A percentile compares a stretch with the other conserved stretches of the same genome.
Conservation (phyloP, 1,284 basidiomycete species). For the Vanrija humicola region DNA sequence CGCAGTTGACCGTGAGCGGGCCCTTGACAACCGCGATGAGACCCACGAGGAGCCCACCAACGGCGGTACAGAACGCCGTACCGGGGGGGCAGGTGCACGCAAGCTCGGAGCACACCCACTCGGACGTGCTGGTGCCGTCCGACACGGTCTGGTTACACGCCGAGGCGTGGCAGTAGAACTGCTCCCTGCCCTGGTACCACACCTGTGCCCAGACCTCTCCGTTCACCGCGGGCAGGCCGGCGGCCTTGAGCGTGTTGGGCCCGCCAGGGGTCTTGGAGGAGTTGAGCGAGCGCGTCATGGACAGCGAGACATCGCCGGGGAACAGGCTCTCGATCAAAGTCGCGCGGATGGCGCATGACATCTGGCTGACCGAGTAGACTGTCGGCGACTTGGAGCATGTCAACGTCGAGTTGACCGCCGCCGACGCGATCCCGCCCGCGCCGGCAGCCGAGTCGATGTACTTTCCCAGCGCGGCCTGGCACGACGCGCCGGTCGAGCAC, state of each 20-base stretch:
- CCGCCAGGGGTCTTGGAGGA: conserved; percentile 60
- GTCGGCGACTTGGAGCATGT: conserved; percentile 27
- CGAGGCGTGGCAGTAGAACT: conserved; percentile 70
- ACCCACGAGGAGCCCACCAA: conserved; percentile 53
- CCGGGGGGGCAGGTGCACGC: conserved; percentile 66
- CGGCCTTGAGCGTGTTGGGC: conserved; percentile 4
- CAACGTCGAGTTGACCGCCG: conserved; percentile 23
- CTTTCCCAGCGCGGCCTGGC: not conserved
- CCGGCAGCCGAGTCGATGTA: not conserved
- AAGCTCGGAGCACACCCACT: conserved; percentile 67
- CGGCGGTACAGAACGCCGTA: conserved; percentile 69
- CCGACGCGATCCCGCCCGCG: not conserved
- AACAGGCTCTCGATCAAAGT: conserved; percentile 71
- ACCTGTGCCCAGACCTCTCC: conserved; percentile 67
- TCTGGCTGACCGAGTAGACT: conserved; percentile 27
- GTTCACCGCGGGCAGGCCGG: conserved; percentile 52
- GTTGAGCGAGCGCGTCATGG: conserved; percentile 69
- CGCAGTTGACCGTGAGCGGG: conserved; percentile 60
- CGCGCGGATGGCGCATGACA: conserved; percentile 55
- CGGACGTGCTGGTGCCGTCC: conserved; percentile 37
- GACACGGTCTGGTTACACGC: conserved; percentile 61
- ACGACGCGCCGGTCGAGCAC: conserved; percentile 5
- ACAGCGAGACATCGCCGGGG: conserved; percentile 63
- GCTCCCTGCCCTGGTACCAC: conserved; percentile 74
- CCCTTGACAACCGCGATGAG: conserved; percentile 51